A percentile compares a stretch with the other conserved stretches of the same genome.
These are phyloP conservation scores for Blastobotrys chiropterorum DNA, from an alignment of 805 yeast genomes.

Conservation along the genomic window DNA sequence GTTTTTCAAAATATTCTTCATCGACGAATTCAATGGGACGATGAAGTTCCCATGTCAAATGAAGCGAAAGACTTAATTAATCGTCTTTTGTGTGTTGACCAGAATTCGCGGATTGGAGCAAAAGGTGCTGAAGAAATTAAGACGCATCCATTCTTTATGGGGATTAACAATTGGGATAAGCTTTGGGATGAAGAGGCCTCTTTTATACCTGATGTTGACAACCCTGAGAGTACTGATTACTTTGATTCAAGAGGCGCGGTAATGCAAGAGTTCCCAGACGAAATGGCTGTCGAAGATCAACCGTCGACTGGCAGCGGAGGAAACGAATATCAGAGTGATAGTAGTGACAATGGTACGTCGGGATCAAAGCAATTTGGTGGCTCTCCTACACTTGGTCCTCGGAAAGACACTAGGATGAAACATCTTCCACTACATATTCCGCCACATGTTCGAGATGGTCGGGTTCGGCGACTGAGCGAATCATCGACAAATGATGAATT, in stretches of 20 bases:
- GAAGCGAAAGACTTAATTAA: conserved; percentile 49
- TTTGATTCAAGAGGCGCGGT: conserved; percentile 89
- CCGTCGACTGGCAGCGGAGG: conserved; percentile 13
- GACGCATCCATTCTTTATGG: conserved; percentile 68
- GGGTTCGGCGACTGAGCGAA: conserved; percentile 61
- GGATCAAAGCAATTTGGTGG: background rate
- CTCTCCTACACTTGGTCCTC: conserved; percentile 4
- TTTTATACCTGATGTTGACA: conserved; percentile 70
- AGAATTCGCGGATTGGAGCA: conserved; percentile 60
- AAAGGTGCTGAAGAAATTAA: conserved; percentile 75
- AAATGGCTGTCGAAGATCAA: conserved; percentile 26
- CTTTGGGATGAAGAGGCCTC: conserved; percentile 68
- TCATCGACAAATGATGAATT: conserved; percentile 56
- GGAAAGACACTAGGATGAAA: conserved; percentile 7
- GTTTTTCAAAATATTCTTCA: conserved; percentile 77
- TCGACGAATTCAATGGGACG: conserved; percentile 81
- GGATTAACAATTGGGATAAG: conserved; percentile 60
- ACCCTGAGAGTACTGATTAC: conserved; percentile 86
- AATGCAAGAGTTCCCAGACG: conserved; percentile 51
- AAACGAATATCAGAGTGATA: conserved; percentile 7
- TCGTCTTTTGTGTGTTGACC: conserved; percentile 57
- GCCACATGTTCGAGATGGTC: conserved; percentile 58
- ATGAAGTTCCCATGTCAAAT: background rate
- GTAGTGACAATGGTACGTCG: conserved; percentile 9
- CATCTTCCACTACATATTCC: conserved; percentile 44